Evolutionary conservation across 345 rosid species (phyloP).

Genomic region (Syzygium oleosum): DNA sequence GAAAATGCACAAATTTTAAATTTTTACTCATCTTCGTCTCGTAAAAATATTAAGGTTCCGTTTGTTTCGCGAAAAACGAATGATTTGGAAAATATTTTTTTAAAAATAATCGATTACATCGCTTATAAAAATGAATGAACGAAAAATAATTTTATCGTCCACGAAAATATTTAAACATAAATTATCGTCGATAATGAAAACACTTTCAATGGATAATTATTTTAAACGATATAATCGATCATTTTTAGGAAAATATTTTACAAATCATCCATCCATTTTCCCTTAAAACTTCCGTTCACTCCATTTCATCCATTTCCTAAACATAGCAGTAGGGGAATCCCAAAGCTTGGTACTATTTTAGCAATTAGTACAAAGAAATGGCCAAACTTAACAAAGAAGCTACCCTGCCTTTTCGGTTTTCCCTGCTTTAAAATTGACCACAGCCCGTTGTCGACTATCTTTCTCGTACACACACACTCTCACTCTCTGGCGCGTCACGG

Average conservation of each 20-base stretch:
- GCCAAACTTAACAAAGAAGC: background rate
- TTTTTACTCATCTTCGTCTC: too few relatives aligned
- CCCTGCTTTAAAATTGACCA: background rate
- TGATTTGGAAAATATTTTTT: too few relatives aligned
- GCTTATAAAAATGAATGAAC: too few relatives aligned
- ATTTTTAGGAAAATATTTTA: too few relatives aligned
- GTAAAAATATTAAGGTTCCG: too few relatives aligned
- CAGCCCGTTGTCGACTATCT: background rate
- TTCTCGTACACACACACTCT: background rate
- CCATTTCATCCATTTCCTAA: background rate
- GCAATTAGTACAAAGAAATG: background rate
- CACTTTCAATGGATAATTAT: too few relatives aligned
- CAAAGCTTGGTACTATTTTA: background rate
- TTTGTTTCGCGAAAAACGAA: too few relatives aligned
- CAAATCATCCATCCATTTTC: background rate
- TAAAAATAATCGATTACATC: too few relatives aligned
- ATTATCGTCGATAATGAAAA: too few relatives aligned
- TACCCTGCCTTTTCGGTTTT: background rate
- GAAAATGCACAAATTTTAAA: background rate
- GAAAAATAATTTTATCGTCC: too few relatives aligned
- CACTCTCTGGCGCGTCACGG: background rate
- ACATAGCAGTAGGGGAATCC: background rate
- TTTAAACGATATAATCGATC: too few relatives aligned
- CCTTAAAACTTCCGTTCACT: background rate
- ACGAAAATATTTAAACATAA: too few relatives aligned